Percentiles rank a stretch among this genome's conserved stretches.
Conservation (phyloP, 192 early-diverging fungal genomes). For the Coemansia sp. region DNA sequence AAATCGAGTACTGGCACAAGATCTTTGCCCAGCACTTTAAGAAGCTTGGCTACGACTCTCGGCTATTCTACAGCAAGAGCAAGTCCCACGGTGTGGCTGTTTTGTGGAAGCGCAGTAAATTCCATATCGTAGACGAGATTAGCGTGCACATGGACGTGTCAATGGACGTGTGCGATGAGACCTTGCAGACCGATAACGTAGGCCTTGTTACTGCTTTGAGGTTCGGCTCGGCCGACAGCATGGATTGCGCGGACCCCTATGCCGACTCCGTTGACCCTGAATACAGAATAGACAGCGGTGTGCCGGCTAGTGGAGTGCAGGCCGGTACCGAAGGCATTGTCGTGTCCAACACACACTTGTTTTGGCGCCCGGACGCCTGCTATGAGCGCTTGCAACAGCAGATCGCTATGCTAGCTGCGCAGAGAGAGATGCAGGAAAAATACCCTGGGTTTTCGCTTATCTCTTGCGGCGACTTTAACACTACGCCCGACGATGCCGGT, state of each 20-base stretch:
- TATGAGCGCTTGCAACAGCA: conserved; percentile 53
- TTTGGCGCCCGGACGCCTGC: conserved; percentile 40
- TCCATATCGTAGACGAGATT: conserved; percentile 26
- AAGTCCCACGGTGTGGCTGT: conserved; percentile 42
- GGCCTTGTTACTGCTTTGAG: conserved; percentile 32
- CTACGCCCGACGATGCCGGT: conserved; percentile 60
- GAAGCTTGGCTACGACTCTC: conserved; percentile 27
- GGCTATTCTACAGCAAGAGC: conserved; percentile 28
- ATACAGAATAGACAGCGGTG: conserved; percentile 1
- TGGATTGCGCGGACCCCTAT: conserved; percentile 3
- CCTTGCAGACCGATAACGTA: conserved; percentile 42
- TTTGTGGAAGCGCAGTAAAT: conserved; percentile 38
- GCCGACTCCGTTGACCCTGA: conserved; percentile 17
- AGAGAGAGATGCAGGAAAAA: conserved; percentile 27
- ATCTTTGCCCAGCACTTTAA: conserved; percentile 22
- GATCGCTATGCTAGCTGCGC: conserved; percentile 21
- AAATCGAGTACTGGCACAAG: conserved; percentile 38
- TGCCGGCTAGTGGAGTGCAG: neutral
- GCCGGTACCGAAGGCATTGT: conserved; percentile 24
- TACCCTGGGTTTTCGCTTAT: conserved; percentile 21
- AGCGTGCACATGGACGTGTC: conserved; percentile 28
- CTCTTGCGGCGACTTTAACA: conserved; percentile 57
- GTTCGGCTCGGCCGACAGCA: conserved; percentile 1
- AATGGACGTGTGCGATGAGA: conserved; percentile 29
- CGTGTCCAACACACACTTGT: conserved; percentile 50